Evolutionary conservation across 306 rosid species (phyloP).

Genomic region (Boehmeria nivea): DNA sequence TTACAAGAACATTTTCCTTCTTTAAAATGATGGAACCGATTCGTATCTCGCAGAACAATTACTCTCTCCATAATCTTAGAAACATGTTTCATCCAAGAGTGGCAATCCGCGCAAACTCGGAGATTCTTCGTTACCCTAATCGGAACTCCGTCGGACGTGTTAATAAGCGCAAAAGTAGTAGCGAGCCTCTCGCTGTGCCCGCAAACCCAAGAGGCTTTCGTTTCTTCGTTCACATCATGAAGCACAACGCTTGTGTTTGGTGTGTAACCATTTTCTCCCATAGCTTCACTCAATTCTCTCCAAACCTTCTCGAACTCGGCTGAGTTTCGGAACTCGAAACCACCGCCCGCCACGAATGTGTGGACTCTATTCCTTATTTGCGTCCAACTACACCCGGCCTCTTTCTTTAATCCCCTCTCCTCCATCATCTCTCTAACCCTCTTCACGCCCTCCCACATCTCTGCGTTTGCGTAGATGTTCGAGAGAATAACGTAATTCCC

Average conservation of each 20-base stretch:
- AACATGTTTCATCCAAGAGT: slow-evolving; percentile 53
- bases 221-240: slow-evolving; percentile 43
- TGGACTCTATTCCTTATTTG: slow-evolving; percentile 30
- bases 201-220: slow-evolving; percentile 23
- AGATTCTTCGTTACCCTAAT: slow-evolving; percentile 56
- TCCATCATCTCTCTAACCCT: slow-evolving; percentile 27
- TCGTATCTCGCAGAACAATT: slow-evolving; percentile 51
- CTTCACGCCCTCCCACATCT: slow-evolving; percentile 30
- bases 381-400: slow-evolving; percentile 36
- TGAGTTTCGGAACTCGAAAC: slow-evolving; percentile 38
- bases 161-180: slow-evolving; percentile 33
- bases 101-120: slow-evolving; percentile 55
- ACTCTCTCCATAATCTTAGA: slow-evolving; percentile 36
- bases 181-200: slow-evolving; percentile 59
- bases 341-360: slow-evolving; percentile 51
- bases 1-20: slow-evolving; percentile 55
- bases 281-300: slow-evolving; percentile 34
- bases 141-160: slow-evolving; percentile 38
- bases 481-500: slow-evolving; percentile 33
- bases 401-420: slow-evolving; percentile 25
- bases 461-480: slow-evolving; percentile 27
- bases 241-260: slow-evolving; percentile 44
- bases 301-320: slow-evolving; percentile 35
- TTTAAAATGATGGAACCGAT: slow-evolving; percentile 54
- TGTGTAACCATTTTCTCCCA: slow-evolving; percentile 35